Conservation (phyloP, 176 grass and related monocot species). For the Elymus sibiricus region DNA sequence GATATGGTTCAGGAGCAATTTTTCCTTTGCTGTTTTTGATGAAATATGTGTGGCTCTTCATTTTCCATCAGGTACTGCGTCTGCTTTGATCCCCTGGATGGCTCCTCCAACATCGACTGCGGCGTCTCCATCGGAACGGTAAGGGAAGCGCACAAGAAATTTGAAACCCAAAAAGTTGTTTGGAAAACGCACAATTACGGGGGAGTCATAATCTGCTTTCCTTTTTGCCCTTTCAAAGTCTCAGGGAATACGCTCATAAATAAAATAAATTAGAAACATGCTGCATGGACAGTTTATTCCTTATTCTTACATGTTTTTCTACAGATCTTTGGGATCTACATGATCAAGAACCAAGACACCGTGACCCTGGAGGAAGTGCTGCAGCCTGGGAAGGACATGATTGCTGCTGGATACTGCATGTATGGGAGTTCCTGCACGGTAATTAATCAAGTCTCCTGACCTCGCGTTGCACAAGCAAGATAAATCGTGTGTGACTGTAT, state of each 20-base stretch:
- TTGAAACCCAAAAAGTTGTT: neutral
- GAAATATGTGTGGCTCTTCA: neutral
- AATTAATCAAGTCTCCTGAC: conserved; percentile 26
- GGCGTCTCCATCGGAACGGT: conserved; percentile 99
- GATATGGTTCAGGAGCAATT: neutral
- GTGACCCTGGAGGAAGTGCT: conserved; percentile 72
- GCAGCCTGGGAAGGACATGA: conserved; percentile 86
- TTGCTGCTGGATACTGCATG: conserved; percentile 98
- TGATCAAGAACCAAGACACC: conserved; percentile 64
- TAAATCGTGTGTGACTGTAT: neutral
- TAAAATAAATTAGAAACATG: neutral
- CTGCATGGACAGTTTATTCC: neutral
- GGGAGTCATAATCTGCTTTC: neutral
- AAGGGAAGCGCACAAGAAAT: conserved; percentile 38
- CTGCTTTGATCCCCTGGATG: conserved; percentile 95
- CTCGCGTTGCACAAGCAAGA: neutral
- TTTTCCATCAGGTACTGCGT: conserved; percentile 65
- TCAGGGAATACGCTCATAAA: neutral
- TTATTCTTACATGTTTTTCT: neutral
- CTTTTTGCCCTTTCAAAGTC: neutral
- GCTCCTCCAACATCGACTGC: conserved; percentile 98
- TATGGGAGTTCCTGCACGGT: conserved; percentile 99
- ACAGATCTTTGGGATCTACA: conserved; percentile 87
- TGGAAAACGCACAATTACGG: neutral
- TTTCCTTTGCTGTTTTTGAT: neutral